phyloP scores from a whole-genome alignment of 306 rosid genomes.

The Cucurbita argyrosperma region DNA sequence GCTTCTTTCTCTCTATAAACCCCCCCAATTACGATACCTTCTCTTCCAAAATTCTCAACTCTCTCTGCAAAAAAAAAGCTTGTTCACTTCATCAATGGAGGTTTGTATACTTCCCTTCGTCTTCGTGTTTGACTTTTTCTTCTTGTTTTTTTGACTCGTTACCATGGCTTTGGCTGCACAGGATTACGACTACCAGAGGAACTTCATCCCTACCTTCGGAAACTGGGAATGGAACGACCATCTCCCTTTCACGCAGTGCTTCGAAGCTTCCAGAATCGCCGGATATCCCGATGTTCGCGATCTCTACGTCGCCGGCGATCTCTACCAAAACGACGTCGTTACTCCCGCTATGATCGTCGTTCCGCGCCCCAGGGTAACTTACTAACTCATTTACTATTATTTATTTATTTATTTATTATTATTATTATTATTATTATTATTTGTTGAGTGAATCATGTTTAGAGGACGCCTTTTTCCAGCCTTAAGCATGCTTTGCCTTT shows the following conservation, averaged over 20 bases:
- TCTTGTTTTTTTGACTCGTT: too few species aligned
- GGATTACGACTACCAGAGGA: constrained; percentile 49
- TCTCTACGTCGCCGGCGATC: constrained; percentile 55
- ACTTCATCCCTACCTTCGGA: constrained; percentile 68
- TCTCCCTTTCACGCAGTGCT: constrained; percentile 74
- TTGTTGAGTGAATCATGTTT: not conserved
- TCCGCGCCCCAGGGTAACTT: constrained; percentile 58
- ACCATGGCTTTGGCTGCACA: not conserved
- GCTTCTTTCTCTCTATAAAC: too few species aligned
- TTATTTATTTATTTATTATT: too few species aligned
- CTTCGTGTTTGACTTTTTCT: too few species aligned
- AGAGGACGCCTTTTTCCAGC: not conserved
- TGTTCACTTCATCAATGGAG: not conserved
- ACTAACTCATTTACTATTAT: too few species aligned
- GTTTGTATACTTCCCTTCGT: not conserved
- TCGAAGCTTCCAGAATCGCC: constrained; percentile 60
- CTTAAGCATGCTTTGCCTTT: not conserved
- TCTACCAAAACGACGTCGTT: constrained; percentile 55
- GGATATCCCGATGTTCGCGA: constrained; percentile 48
- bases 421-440: too few species aligned
- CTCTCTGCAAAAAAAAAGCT: too few species aligned
- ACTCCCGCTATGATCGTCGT: constrained; percentile 79
- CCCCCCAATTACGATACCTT: too few species aligned
- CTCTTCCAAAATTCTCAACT: too few species aligned
- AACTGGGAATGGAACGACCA: constrained; percentile 92